Evolutionary conservation across 768 basidiomycete genomes (phyloP), one percentile per base, ranked within the genome.

Genomic region (Serendipita sp.): DNA sequence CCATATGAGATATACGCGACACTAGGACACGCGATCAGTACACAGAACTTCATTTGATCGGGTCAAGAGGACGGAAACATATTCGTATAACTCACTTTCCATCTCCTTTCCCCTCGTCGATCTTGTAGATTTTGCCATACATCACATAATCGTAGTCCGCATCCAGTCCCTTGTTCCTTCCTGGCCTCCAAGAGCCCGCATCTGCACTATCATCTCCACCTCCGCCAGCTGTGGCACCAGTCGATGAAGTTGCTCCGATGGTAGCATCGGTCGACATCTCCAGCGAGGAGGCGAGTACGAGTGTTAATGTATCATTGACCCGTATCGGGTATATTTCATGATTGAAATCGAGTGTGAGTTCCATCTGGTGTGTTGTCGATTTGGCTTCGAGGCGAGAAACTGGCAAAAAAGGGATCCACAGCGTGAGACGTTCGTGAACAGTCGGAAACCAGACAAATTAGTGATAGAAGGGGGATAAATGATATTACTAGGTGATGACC

Each of bases 41-140:
- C 65, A 47, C 23, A n/a, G 36, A 11, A 52, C 58, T 64, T 63
- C 28, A 23, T 23, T 23, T 23, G 1, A 23, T 23, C 23, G 23
- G 23, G 1, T 23, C 23, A 23, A 23, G 58, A 62, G 63, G 30
- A 18, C 48, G 45, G 28, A 16, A 56, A n/a, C 32, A 41, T 35
- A 56, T 65, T 23, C 23, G 1, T 23, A 23, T 23, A 23, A 78
- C 88, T 68, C 78, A 94, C 91, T 95, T 92, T 69, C 85, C 83
- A 69, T 94, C 91, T 38, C 81, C 80, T 13, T 82, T 83, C 66
- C 85, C 87, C 15, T 88, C 86, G 72, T 99, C 95, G 73, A 95
- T 96, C 73, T 93, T 93, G 80, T 99, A 99, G 56, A 97, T 92
- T 85, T 94, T 98, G 36, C 95, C 95, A 73, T 91, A 93, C 93